phyloP scores from a whole-genome alignment of 2,329 filamentous ascomycete genomes.

The Coniochaeta ligniaria region DNA sequence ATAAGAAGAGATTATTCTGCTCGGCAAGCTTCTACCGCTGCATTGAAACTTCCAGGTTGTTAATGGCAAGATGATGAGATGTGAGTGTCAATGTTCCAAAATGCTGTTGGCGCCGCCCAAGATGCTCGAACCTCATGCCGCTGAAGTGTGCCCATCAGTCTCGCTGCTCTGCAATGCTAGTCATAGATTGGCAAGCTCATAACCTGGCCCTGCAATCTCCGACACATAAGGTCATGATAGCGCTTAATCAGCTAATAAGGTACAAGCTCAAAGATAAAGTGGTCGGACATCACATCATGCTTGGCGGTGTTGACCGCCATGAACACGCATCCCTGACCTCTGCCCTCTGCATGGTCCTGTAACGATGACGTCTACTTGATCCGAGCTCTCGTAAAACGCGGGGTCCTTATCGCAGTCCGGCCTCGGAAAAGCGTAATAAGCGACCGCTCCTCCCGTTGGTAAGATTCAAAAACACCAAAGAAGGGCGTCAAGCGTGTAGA shows the following conservation, averaged over 20 bases:
- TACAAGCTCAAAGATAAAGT: too few relatives aligned
- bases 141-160: neutral
- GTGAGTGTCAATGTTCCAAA: neutral
- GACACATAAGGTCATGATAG: neutral
- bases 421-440: neutral
- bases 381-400: neutral
- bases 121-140: neutral
- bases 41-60: neutral
- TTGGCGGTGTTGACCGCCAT: neutral
- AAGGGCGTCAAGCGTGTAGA: neutral
- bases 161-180: neutral
- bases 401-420: neutral
- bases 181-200: neutral
- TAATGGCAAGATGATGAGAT: too few relatives aligned
- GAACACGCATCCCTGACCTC: too few relatives aligned
- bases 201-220: neutral
- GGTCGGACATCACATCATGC: too few relatives aligned
- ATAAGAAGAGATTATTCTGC: neutral
- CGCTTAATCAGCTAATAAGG: neutral
- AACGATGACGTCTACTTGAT: neutral
- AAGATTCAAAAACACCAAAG: too few relatives aligned
- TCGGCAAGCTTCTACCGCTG: neutral
- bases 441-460: neutral
- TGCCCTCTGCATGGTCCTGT: neutral
- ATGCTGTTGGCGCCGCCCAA: neutral